phyloP scores from a whole-genome alignment of 1,139 yeast genomes.

The Scheffersomyces cryptocercus region DNA sequence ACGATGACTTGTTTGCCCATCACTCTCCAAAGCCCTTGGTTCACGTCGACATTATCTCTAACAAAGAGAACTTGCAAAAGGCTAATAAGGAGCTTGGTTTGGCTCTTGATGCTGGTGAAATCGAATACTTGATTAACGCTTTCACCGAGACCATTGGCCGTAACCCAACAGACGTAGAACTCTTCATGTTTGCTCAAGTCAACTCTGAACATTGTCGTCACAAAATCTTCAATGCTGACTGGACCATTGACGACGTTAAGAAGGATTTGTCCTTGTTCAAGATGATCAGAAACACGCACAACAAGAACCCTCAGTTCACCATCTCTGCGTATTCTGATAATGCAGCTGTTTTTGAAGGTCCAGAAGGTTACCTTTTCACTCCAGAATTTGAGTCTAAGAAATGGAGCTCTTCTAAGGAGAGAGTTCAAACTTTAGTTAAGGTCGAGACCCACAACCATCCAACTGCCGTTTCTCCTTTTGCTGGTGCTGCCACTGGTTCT shows the following conservation, averaged over 20 bases:
- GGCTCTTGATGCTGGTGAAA: slow-evolving; percentile 92
- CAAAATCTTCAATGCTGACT: slow-evolving; percentile 96
- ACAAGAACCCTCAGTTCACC: slow-evolving; percentile 76
- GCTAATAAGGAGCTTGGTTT: slow-evolving; percentile 87
- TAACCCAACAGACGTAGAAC: slow-evolving; percentile 96
- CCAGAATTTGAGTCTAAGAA: slow-evolving; percentile 73
- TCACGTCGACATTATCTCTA: slow-evolving; percentile 61
- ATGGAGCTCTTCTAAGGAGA: slow-evolving; percentile 76
- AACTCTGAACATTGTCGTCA: slow-evolving; percentile 99
- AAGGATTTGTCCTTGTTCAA: slow-evolving; percentile 80
- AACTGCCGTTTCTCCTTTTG: slow-evolving; percentile 97
- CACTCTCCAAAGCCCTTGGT: slow-evolving; percentile 87
- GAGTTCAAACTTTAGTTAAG: slow-evolving; percentile 85
- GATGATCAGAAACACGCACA: slow-evolving; percentile 95
- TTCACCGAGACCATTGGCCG: slow-evolving; percentile 74
- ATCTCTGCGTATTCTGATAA: slow-evolving; percentile 95
- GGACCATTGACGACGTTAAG: slow-evolving; percentile 87
- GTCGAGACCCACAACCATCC: slow-evolving; percentile 99
- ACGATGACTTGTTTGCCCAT: slow-evolving; percentile 72
- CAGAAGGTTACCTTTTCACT: slow-evolving; percentile 70
- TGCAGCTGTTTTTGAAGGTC: slow-evolving; percentile 95
- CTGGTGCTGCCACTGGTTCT: slow-evolving; percentile 99
- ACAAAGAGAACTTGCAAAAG: slow-evolving; percentile 61
- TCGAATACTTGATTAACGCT: slow-evolving; percentile 80
- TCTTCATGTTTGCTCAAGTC: slow-evolving; percentile 99